These are phyloP conservation scores for Parastagonospora avenae DNA, from an alignment of 2,329 filamentous ascomycete species.

Conservation along the genomic window DNA sequence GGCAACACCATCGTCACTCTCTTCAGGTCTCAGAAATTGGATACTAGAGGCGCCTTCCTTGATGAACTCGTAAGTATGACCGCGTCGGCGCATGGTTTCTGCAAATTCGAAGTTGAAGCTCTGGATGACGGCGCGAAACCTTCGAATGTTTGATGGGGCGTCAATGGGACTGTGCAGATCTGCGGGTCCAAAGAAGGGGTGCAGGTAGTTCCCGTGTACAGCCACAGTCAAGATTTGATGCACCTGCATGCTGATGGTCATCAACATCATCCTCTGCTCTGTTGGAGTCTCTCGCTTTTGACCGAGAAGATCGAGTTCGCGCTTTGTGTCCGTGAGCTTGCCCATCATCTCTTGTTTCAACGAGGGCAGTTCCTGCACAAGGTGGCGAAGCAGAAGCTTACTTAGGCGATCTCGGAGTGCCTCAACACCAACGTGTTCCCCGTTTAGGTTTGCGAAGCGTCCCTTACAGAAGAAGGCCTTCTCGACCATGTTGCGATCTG, in stretches of 20 bases:
- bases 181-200: constrained; percentile 56
- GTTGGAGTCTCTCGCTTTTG: no score
- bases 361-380: constrained; percentile 43
- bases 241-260: constrained; percentile 54
- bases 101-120: constrained; percentile 57
- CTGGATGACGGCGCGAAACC: constrained; percentile 62
- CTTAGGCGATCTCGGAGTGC: constrained; percentile 58
- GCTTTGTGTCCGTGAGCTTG: constrained; percentile 22
- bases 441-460: constrained; percentile 31
- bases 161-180: constrained; percentile 22
- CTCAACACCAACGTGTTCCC: constrained; percentile 53
- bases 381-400: constrained; percentile 51
- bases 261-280: constrained; percentile 59
- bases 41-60: no score
- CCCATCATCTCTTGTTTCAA: constrained; percentile 40
- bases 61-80: constrained; percentile 43
- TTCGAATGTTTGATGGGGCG: constrained; percentile 46
- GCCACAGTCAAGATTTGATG: constrained; percentile 53
- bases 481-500: constrained; percentile 49
- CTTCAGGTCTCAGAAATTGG: no score
- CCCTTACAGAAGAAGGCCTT: constrained; percentile 42
- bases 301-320: no score
- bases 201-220: constrained; percentile 58
- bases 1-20: no score
- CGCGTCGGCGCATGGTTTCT: constrained; percentile 51